These are phyloP conservation scores for Tetracentron sinense DNA, from an alignment of 164 flowering plant species.

Conservation along the genomic window DNA sequence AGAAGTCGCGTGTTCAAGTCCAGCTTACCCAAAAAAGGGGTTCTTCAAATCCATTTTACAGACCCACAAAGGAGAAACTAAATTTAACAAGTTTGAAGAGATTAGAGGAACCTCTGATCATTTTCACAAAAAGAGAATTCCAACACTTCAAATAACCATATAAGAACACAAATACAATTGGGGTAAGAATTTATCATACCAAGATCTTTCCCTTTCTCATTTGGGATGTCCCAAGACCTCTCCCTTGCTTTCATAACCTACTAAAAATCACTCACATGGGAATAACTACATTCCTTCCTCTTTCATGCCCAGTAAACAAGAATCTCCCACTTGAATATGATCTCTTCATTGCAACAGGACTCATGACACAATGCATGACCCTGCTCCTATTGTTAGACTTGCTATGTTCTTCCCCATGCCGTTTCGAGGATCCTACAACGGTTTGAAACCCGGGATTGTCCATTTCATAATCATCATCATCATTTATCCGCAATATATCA, in stretches of 20 bases:
- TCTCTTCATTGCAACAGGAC: constrained; percentile 50
- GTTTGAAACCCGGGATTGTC: neutral
- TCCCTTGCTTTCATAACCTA: neutral
- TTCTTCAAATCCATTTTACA: too few species aligned
- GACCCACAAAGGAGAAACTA: too few species aligned
- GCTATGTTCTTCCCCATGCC: constrained; percentile 20
- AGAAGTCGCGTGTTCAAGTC: too few species aligned
- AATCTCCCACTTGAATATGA: constrained; percentile 71
- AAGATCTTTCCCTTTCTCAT: neutral
- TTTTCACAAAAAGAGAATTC: neutral
- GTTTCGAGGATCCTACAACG: constrained; percentile 34
- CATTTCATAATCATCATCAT: constrained; percentile 20
- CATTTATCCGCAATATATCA: constrained; percentile 33
- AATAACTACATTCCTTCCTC: constrained; percentile 23
- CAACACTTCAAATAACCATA: neutral
- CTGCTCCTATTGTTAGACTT: constrained; percentile 26
- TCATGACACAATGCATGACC: constrained; percentile 34
- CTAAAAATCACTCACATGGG: constrained; percentile 13
- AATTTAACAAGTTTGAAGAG: too few species aligned
- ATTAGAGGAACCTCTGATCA: neutral
- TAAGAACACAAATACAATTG: constrained; percentile 4
- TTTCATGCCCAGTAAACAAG: constrained; percentile 35
- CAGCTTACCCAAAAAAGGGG: too few species aligned
- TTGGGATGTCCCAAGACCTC: neutral
- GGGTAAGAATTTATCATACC: neutral